Conservation (phyloP, 805 yeast genomes). For the Ogataea angusta region DNA sequence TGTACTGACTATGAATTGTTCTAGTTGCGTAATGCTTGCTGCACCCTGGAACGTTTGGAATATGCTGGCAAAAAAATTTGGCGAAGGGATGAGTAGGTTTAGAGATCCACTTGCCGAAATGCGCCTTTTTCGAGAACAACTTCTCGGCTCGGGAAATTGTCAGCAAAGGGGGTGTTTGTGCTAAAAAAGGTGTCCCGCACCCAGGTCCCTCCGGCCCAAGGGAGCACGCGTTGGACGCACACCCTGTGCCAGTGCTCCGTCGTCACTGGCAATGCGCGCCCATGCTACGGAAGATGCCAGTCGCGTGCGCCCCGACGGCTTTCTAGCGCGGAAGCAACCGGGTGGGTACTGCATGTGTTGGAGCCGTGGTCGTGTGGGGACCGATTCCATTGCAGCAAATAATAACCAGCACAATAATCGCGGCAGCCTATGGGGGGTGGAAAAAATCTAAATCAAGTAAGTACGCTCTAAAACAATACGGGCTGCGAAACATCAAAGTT, state of each 20-base stretch:
- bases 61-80: background rate
- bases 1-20: background rate
- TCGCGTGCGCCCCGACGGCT: background rate
- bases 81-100: constrained; percentile 5
- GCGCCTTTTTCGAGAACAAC: constrained; percentile 8
- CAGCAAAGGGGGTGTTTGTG: background rate
- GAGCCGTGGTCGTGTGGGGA: constrained; percentile 3
- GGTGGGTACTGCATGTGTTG: constrained; percentile 3
- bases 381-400: constrained; percentile 2
- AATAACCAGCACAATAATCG: constrained; percentile 2
- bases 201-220: background rate
- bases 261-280: background rate
- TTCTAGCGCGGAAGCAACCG: constrained; percentile 8
- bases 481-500: constrained; percentile 8
- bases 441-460: constrained; percentile 7
- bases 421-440: constrained; percentile 7
- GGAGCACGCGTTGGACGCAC: background rate
- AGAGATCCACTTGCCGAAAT: constrained; percentile 5
- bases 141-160: constrained; percentile 4
- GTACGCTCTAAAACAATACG: background rate
- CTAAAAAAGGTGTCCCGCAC: no score
- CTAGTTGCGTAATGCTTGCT: constrained; percentile 1
- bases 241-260: background rate
- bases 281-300: background rate
- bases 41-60: constrained; percentile 1